Evolutionary conservation across 495 filamentous ascomycete species (phyloP), one percentile per base, ranked within the genome.

Genomic region (Aspergillus cristatus): DNA sequence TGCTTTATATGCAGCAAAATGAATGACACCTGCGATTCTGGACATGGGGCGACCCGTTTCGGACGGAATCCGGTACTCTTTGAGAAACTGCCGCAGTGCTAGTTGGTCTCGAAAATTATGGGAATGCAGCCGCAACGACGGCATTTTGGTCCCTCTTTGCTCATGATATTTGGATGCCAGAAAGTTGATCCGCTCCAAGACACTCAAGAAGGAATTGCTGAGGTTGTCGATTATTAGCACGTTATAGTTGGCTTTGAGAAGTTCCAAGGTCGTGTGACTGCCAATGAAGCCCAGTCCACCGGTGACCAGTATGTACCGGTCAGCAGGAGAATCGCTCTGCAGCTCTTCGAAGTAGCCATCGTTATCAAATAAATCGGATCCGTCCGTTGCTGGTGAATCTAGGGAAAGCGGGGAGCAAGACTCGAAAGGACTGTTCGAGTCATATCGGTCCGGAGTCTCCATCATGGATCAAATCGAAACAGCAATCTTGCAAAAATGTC

Each of bases 251-350:
- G 67, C 70, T 38, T 79, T 74, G 32, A 82, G 63, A 24, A 82
- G 57, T 49, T 82, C 78, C 28, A 80, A 53, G 32, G 68, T 67
- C 5, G 78, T 80, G 56, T 80, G 78, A 34, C 71, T 76, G 39
- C 78, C 78, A 46, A 82, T 79, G 48, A 79, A 82, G 3, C 78
- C 78, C 14, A 79, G 61, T 7, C 78, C 78, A n/a, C 78, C 78
- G 30, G 77, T 75, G 34, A 81, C 75, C 14, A 80, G 65, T 38
- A 79, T 72, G 53, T 63, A 57, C 36, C 58, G 59, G 29, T 62
- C 50, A 2, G 50, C 41, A 49, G 61, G 55, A 20, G 60, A 42
- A 38, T 58, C 53, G 33, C 42, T 54, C 40, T 65, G 38, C 38
- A 68, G 41, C 24, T 61, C 55, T 25, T 60, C 54, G 6, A 67